Conservation (phyloP, 2,329 filamentous ascomycete genomes). For the Ophiostoma tasmaniense region DNA sequence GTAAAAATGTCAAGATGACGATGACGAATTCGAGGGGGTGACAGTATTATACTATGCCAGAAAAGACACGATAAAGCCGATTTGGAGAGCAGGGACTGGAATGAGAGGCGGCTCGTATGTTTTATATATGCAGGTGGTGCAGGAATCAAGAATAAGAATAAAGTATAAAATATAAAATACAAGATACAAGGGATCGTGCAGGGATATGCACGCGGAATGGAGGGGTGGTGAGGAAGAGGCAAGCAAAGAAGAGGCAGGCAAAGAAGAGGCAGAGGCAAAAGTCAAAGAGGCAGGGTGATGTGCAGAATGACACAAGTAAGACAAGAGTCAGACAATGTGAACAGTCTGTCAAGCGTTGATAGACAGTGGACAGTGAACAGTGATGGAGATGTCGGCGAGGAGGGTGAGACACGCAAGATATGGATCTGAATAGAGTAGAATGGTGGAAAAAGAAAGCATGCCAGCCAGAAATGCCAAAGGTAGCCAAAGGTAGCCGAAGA, state of each 20-base stretch:
- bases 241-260: neutral
- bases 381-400: neutral
- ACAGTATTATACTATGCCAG: neutral
- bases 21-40: neutral
- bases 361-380: neutral
- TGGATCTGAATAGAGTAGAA: neutral
- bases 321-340: neutral
- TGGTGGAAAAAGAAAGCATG: neutral
- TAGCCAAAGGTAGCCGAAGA: neutral
- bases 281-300: neutral
- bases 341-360: neutral
- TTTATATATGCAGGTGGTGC: constrained; percentile 3
- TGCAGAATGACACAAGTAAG: neutral
- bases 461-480: too few relatives aligned
- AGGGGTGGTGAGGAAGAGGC: neutral
- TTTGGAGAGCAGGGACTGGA: neutral
- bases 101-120: neutral
- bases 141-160: neutral
- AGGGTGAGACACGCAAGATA: neutral
- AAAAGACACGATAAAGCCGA: neutral
- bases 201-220: neutral
- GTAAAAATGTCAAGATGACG: neutral
- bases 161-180: neutral
- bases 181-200: neutral
- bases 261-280: neutral